Evolutionary conservation across 1,139 yeast genomes (phyloP), one percentile per base, ranked within the genome.

Genomic region (Suhomyces coccinellae): DNA sequence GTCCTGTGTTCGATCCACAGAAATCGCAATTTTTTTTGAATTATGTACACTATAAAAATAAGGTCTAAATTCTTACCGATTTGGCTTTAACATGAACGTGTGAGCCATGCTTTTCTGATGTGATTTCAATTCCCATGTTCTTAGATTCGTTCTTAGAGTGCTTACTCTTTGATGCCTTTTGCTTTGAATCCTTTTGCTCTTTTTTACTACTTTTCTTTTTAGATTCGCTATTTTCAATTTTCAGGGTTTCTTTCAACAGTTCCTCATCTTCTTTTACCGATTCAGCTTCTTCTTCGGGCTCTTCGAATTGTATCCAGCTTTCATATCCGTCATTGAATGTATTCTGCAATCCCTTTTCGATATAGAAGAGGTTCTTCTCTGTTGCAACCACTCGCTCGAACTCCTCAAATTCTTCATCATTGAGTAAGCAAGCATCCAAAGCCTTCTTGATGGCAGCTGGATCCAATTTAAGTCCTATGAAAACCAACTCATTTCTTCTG

Each of bases 1-100:
- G 79, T 73, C 77, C 75, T 73, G 79, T 73, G 79, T 73, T 73
- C 79, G 77, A 73, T 73, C 79, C 79, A 73, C 79, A 60, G 49
- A 54, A 53, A 50, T 48, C 56, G 58, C 58, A 54, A 54, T 46
- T 38, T 32, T 42, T 51, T 51, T 27, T 46, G 24, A 2, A 2
- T 20, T 20, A 20, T 20, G 24, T 20, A 20, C 24, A 33, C 41
- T 14, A 29, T 26, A 2, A 26, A 11, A 26, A n/a, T n/a, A n/a
- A 3, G 3, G 12, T 26, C 29, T 26, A 26, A 26, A 26, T 12
- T 26, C 29, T 26, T 8, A 46, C 43, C 12, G 43, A 40, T 6
- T 38, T 46, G 8, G 38, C 44, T 13, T 28, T 43, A n/a, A 46
- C 47, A 27, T 46, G 49, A 24, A 27, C 39, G 27, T 46, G 49